Base-by-base conservation (phyloP, 306 rosid genomes). In the Lupinus albus region DNA sequence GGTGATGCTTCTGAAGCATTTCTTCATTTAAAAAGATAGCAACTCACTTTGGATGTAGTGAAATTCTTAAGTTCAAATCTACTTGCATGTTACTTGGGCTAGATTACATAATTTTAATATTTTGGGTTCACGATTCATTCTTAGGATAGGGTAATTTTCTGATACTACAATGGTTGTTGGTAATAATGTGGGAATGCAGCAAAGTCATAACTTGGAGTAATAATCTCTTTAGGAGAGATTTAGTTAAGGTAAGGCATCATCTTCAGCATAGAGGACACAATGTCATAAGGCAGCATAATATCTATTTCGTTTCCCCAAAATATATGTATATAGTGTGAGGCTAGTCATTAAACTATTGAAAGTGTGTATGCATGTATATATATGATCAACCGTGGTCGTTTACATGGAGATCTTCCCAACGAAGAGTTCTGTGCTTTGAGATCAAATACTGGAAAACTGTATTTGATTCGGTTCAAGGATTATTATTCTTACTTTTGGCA, bases 311-410 rank as follows among this genome's bases (percentile, higher is more conserved):
- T 59, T 52, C 74, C 56, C 35, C 30, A 46, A 21, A 75, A 64
- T 25, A 69, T 70, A 14, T 58, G 73, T 76, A 13, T 35, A 64
- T 70, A 63, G 68, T 70, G 30, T 71, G 54, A 35, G 64, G 64
- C 44, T 50, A 63, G 66, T 47, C 49, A 59, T 41, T 67, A 59
- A 62, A 45, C 62, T 65, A 72, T 70, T 50, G 42, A 56, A 61
- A 79, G 18, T 77, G 57, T 77, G 61, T 77, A 75, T 82, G 80
- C 51, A 28, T 86, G 96, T 86, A 84, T 77, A 86, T 33, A 33
- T 81, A 78, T 42, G 50, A 70, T 79, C 46, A 47, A 14, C 68
- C 62, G 36, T 33, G 33, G 12, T 51, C 20, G 36, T 64, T 47
- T 39, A 61, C 53, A 7, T 7, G 25, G 10, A 54, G 50, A 59